Base-by-base conservation (phyloP, 768 basidiomycete genomes). In the Porpolomopsis calyptriformis region DNA sequence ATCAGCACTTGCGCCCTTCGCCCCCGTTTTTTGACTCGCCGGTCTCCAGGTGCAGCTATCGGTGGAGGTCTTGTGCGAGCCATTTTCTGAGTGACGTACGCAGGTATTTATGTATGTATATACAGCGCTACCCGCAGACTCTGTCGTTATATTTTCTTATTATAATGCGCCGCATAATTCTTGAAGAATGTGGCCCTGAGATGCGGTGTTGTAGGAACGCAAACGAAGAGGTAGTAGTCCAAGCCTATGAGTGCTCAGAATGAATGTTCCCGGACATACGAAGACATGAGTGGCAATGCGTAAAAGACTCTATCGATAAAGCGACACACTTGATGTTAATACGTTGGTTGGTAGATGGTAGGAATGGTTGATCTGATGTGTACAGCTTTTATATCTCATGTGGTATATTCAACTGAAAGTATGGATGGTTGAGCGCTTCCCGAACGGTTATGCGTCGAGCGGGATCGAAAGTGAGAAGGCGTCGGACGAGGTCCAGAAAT, bases 381-480 rank as follows among this genome's bases (percentile, higher is more conserved):
- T 23, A 23, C 20, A 48, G 37, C 42, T 31, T 39, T 70, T 72
- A 87, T 65, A 80, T 67, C 67, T 87, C 85, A 49, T 76, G 69
- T 33, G 82, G 71, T 51, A 85, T 77, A 60, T 67, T 69, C 58
- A 82, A 60, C 42, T 75, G 70, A 60, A 93, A 90, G 64, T 91
- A 97, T 3, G 84, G 85, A 57, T 96, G 93, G 43, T 76, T 73
- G 49, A 96, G 75, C 16, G 93, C 93, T 24, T 89, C 83, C 60
- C 79, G 76, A 39, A 97, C 93, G 29, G 83, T 82, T 56, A 93
- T 83, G 60, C 93, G 81, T 54, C 85, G 80, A 2, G 76, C 74
- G 26, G 93, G 92, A 63, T 97, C 93, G 62, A 93, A 96, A 42
- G 82, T 80, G 36, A 97, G 76, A 51, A 97, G 74, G 61, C 78